Base-by-base conservation (phyloP, 2,329 filamentous ascomycete species). In the Elsinoe australis region DNA sequence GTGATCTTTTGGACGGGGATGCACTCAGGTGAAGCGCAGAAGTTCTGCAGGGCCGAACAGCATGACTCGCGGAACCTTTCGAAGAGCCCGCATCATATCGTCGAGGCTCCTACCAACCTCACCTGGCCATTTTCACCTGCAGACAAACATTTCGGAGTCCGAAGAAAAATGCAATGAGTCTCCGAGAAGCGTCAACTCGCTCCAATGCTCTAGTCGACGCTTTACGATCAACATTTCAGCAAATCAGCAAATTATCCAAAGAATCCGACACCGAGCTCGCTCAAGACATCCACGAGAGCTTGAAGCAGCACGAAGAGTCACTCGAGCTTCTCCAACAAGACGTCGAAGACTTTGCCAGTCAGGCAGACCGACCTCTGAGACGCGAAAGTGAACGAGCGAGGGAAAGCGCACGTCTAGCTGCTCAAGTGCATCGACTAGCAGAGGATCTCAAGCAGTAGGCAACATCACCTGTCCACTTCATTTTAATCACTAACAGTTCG, bases 291-390 rank as follows among this genome's bases (percentile, higher is more conserved):
- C 81, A 83, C 55, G 80, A 86, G 59, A 76, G 77, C 14, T 67
- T 95, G 52, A 83, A 86, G 56, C 82, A 85, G 50, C 78, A 85
- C 42, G 82, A 94, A 58, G 87, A 94, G 53, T 87, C 94, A 51
- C 76, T 92, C 54, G 89, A 94, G 64, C 66, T 92, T 14, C 62
- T 95, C 26, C 73, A 72, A 39, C 87, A 92, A 61, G 88, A 95
- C 59, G 74, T 87, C 21, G 77, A 84, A 52, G 87, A 87, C 57
- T 67, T 88, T 19, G 71, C 76, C 28, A 64, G 71, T 2, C 71
- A 71, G 2, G 62, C 56, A 15, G 61, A 61, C 18, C 59, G 54
- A 15, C 55, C 61, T 41, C 62, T 47, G 33, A 62, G 61, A 49
- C 67, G 71, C 38, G 74, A 72, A 14, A 78, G 70, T 56, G 70